phyloP scores from a whole-genome alignment of 2,329 filamentous ascomycete genomes.

The Curvularia verruculosa region DNA sequence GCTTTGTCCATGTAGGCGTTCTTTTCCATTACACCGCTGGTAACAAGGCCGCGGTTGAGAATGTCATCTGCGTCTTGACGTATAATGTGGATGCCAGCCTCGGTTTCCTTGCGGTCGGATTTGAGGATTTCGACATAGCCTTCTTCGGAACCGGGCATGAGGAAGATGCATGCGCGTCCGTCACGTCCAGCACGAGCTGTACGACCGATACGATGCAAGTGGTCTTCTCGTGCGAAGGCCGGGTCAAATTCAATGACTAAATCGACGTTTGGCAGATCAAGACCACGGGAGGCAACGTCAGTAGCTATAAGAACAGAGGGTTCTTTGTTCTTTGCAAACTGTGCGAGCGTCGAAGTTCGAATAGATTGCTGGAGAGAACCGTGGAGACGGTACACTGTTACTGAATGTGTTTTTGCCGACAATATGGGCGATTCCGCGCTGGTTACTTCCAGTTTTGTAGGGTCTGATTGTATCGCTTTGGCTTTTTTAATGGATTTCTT shows the following conservation, averaged over 20 bases:
- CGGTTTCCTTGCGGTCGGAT: conserved; percentile 68
- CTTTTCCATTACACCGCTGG: conserved; percentile 46
- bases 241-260: conserved; percentile 96
- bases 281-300: conserved; percentile 91
- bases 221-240: conserved; percentile 89
- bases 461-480: conserved; percentile 52
- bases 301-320: conserved; percentile 89
- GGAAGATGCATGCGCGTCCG: conserved; percentile 85
- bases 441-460: conserved; percentile 57
- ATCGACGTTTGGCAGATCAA: conserved; percentile 94
- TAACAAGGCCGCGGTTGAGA: conserved; percentile 67
- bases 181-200: conserved; percentile 91
- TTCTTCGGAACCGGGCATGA: conserved; percentile 90
- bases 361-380: conserved; percentile 88
- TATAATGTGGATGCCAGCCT: conserved; percentile 64
- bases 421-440: conserved; percentile 73
- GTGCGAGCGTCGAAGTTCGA: conserved; percentile 81
- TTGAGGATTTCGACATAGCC: conserved; percentile 82
- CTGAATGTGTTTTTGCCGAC: conserved; percentile 75
- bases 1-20: conserved; percentile 68
- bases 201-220: conserved; percentile 91
- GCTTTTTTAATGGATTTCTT: conserved; percentile 39
- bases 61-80: conserved; percentile 69
- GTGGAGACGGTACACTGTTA: conserved; percentile 86
- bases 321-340: conserved; percentile 75